phyloP scores from a whole-genome alignment of 805 yeast species.

The Starmera amethionina region DNA sequence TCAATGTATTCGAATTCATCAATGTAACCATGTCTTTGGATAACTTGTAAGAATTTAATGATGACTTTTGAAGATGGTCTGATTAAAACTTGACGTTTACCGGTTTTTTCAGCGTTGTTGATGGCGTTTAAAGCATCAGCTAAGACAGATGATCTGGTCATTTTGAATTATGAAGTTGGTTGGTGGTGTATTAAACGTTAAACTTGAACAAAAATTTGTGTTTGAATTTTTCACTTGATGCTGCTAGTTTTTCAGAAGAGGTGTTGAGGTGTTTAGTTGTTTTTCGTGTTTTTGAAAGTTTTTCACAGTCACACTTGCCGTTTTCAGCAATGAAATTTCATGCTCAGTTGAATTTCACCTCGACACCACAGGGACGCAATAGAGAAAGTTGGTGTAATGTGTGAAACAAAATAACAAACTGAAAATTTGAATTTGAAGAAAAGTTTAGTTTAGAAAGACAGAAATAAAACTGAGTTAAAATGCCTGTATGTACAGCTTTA shows the following conservation, averaged over 20 bases:
- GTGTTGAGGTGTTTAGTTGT: too few relatives aligned
- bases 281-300: too few relatives aligned
- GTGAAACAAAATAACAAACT: too few relatives aligned
- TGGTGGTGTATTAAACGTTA: background rate
- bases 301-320: too few relatives aligned
- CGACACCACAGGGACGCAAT: too few relatives aligned
- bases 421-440: too few relatives aligned
- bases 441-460: background rate
- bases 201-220: background rate
- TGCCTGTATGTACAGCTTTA: background rate
- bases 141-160: slow-evolving; percentile 97
- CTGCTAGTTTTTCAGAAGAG: too few relatives aligned
- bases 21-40: slow-evolving; percentile 93
- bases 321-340: too few relatives aligned
- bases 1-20: slow-evolving; percentile 97
- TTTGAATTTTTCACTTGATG: background rate
- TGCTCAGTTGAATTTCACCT: too few relatives aligned
- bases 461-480: background rate
- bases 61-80: slow-evolving; percentile 98
- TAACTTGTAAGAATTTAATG: slow-evolving; percentile 91
- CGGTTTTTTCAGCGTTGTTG: slow-evolving; percentile 98
- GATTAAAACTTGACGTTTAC: slow-evolving; percentile 96
- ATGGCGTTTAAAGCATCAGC: slow-evolving; percentile 98
- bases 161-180: slow-evolving; percentile 26
- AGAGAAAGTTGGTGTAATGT: too few relatives aligned